phyloP scores from a whole-genome alignment of 805 yeast species.

The Cyberlindnera galapagoensis region DNA sequence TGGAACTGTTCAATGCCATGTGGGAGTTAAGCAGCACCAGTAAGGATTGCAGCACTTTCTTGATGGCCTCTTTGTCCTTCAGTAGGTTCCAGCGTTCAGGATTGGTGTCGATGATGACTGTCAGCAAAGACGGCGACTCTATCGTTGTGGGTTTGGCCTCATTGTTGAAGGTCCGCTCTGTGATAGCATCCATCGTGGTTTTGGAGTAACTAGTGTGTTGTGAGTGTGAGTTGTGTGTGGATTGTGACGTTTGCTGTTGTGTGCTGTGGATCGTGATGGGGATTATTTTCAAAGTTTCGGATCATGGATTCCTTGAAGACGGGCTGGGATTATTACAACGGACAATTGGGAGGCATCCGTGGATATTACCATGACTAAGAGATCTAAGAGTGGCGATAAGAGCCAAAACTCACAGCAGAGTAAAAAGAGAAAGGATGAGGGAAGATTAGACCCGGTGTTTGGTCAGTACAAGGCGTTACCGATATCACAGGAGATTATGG shows the following conservation, averaged over 20 bases:
- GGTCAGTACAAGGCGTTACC: conserved; percentile 23
- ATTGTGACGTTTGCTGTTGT: too few species aligned
- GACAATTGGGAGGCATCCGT: too few species aligned
- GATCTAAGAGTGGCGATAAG: too few species aligned
- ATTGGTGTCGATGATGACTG: conserved; percentile 71
- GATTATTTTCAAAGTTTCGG: too few species aligned
- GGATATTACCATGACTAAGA: too few species aligned
- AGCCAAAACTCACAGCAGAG: too few species aligned
- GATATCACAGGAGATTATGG: conserved; percentile 10
- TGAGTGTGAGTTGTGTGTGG: too few species aligned
- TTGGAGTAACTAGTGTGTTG: too few species aligned
- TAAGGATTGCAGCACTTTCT: conserved; percentile 49
- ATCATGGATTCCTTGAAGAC: too few species aligned
- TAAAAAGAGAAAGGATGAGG: conserved; percentile 2
- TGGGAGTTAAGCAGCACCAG: conserved; percentile 84
- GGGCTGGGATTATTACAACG: too few species aligned
- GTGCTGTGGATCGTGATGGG: too few species aligned
- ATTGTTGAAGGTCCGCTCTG: conserved; percentile 46
- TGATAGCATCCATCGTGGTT: conserved; percentile 54
- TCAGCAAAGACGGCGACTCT: conserved; percentile 72
- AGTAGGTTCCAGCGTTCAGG: conserved; percentile 44
- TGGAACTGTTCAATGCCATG: conserved; percentile 74
- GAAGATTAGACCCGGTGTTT: conserved; percentile 17
- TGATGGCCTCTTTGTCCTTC: conserved; percentile 24
- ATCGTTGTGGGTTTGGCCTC: conserved; percentile 27